Base-by-base conservation (phyloP, 441 rosid species). In the Croton laevigatus region DNA sequence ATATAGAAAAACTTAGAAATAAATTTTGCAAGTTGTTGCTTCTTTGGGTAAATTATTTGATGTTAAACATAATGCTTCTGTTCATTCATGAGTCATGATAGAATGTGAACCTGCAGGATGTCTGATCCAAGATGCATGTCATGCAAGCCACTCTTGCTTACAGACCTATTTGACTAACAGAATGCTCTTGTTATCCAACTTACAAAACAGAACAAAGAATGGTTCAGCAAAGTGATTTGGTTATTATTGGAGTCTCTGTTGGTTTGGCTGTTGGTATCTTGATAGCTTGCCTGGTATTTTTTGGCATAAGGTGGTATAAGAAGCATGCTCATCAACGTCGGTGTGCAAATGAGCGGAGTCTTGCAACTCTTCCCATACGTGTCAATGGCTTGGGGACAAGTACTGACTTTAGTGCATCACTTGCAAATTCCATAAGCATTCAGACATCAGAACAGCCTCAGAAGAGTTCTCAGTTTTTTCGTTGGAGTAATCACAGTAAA, bases 211-310 rank as follows among this genome's bases (percentile, higher is more conserved):
- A 79, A 82, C 73, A 73, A 69, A 88, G 68, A 73, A 94, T 94
- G 99, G 78, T 74, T 78, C 69, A 49, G 66, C 71, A 70, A 75
- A 64, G 75, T 72, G 87, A 77, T 81, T 82, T 92, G 62, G 85
- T 94, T 53, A 73, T 79, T 46, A 80, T 92, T 67, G 93, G 96
- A 59, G 71, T 88, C 71, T 88, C 90, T 32, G 94, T 79, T 67
- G 93, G 98, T 66, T 81, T 89, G 78, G 90, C 91, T 60, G 82
- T 90, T 63, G 97, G 96, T 67, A 66, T 91, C 75, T 78, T 88
- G 82, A 81, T 95, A 69, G 99, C 99, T 80, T 34, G 69, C 2
- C 76, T 92, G 36, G 67, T 85, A 36, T 90, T 81, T 84, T 81
- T 81, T n/a, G 79, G 77, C 66, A 20, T 88, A 62, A 84, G 86